phyloP scores from a whole-genome alignment of 352 stramenopile genomes.

The Peronosclerospora sorghi region DNA sequence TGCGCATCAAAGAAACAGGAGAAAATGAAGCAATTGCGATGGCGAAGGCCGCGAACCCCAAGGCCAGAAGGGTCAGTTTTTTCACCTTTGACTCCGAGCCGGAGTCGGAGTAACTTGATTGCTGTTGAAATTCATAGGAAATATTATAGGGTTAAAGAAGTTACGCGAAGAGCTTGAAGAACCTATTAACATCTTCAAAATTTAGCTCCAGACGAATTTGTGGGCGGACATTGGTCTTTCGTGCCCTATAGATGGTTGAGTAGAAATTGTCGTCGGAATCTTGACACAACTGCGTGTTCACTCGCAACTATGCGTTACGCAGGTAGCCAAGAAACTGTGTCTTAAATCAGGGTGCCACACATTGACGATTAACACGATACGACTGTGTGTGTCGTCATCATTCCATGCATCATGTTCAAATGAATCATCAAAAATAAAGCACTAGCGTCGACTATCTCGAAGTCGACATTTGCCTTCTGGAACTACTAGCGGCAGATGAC shows the following conservation, averaged over 20 bases:
- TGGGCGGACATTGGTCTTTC: conserved; percentile 23
- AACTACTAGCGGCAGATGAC: conserved; percentile 80
- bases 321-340: conserved; percentile 81
- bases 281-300: conserved; percentile 39
- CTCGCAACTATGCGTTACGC: conserved; percentile 52
- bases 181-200: too few species aligned
- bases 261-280: conserved; percentile 52
- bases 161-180: neutral
- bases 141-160: neutral
- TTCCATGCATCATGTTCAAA: conserved; percentile 99
- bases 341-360: conserved; percentile 93
- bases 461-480: conserved; percentile 47
- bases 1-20: neutral
- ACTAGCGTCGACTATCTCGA: conserved; percentile 63
- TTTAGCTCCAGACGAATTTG: conserved; percentile 39
- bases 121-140: neutral
- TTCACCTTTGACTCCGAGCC: conserved; percentile 18
- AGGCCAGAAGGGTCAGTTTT: conserved; percentile 9
- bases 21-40: neutral
- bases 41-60: conserved; percentile 1
- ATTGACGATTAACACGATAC: conserved; percentile 91
- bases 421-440: conserved; percentile 96
- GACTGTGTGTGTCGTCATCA: conserved; percentile 53
- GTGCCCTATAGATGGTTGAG: conserved; percentile 51
- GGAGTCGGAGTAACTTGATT: conserved; percentile 15